These are phyloP conservation scores for Didymella segeticola DNA, from an alignment of 2,329 filamentous ascomycete genomes.

Conservation along the genomic window DNA sequence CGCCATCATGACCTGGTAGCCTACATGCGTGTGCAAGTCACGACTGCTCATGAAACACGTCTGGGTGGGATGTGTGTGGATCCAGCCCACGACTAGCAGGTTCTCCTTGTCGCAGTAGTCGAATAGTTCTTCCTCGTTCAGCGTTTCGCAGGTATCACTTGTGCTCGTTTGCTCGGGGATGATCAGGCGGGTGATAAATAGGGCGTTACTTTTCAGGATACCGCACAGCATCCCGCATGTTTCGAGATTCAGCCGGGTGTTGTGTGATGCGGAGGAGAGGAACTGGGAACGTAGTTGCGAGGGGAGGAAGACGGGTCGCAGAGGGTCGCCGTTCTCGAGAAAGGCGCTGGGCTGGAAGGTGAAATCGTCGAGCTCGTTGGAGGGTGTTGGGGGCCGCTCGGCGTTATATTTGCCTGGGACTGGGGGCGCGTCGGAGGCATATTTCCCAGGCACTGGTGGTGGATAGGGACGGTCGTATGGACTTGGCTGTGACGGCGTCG, in stretches of 20 bases:
- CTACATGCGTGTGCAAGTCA: conserved; percentile 90
- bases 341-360: conserved; percentile 86
- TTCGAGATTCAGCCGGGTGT: conserved; percentile 84
- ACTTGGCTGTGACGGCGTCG: conserved; percentile 23
- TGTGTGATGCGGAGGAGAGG: conserved; percentile 73
- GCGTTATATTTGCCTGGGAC: conserved; percentile 40
- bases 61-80: conserved; percentile 95
- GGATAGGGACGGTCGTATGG: conserved; percentile 25
- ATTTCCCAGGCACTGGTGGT: conserved; percentile 44
- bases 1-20: conserved; percentile 94
- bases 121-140: conserved; percentile 83
- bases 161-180: conserved; percentile 92
- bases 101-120: conserved; percentile 88
- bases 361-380: conserved; percentile 64
- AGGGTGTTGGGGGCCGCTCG: conserved; percentile 33
- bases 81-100: conserved; percentile 90
- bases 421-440: conserved; percentile 30
- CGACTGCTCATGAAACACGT: conserved; percentile 97
- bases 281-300: conserved; percentile 76
- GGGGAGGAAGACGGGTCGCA: conserved; percentile 88
- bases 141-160: conserved; percentile 91
- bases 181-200: conserved; percentile 87
- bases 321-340: conserved; percentile 84
- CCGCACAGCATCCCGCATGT: conserved; percentile 96
- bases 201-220: conserved; percentile 86